Evolutionary conservation across 164 flowering plant genomes (phyloP).

Genomic region (Magnolia changhungtana): DNA sequence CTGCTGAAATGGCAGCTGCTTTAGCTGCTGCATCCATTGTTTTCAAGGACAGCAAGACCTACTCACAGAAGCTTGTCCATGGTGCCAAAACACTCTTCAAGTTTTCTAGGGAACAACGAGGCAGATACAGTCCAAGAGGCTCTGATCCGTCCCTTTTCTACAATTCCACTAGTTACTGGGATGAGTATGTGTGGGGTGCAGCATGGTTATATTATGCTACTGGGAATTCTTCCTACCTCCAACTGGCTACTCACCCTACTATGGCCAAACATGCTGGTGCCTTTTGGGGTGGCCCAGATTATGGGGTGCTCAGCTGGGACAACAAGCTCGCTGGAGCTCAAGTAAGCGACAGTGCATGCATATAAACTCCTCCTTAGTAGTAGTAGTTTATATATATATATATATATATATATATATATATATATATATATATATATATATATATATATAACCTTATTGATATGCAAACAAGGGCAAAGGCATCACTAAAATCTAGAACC

Average conservation of each 20-base stretch:
- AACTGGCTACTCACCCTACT: conserved; percentile 61
- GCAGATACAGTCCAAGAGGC: conserved; percentile 66
- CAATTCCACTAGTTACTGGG: conserved; percentile 84
- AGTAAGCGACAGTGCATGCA: conserved; percentile 34
- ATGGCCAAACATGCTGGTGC: conserved; percentile 95
- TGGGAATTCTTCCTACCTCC: conserved; percentile 73
- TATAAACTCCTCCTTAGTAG: not conserved
- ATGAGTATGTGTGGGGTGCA: conserved; percentile 92
- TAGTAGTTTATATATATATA: not conserved
- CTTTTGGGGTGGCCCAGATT: conserved; percentile 87
- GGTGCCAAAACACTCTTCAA: conserved; percentile 79
- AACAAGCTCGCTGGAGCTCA: conserved; percentile 96
- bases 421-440: too few relatives aligned
- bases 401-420: too few relatives aligned
- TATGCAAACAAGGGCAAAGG: too few relatives aligned
- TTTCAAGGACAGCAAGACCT: conserved; percentile 86
- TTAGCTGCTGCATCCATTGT: conserved; percentile 95
- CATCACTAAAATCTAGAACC: too few relatives aligned
- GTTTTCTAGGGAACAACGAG: conserved; percentile 74
- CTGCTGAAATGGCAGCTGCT: conserved; percentile 97
- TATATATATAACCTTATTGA: too few relatives aligned
- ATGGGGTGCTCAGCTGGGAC: conserved; percentile 95
- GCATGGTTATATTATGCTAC: conserved; percentile 96
- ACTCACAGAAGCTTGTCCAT: conserved; percentile 90
- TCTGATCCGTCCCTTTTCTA: conserved; percentile 63